Evolutionary conservation across 768 basidiomycete species (phyloP), one percentile per base, ranked within the genome.

Genomic region (Kondoa subrosea): DNA sequence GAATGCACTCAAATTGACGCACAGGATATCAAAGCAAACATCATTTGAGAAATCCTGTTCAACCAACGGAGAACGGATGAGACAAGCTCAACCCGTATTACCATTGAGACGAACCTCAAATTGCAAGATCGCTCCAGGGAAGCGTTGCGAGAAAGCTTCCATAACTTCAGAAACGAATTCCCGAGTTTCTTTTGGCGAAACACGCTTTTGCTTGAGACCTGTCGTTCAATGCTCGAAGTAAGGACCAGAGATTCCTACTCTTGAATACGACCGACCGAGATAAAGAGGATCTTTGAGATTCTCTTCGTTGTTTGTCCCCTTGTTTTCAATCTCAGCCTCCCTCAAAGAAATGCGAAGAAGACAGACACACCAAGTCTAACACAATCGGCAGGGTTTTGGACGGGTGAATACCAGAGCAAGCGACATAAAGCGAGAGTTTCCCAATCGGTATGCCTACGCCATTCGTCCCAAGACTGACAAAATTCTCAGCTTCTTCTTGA

Each of bases 91-190:
- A 50, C 8, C 21, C 12, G 12, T 8, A 50, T 21, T 50, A 50
- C 21, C 40, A 50, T 50, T 21, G 40, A 50, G 40, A 50, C 64
- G 57, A 67, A 63, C 69, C 57, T 71, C 88, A 71, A 89, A 91
- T 77, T 92, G 91, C 69, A 92, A 81, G 75, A 92, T 81, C 63
- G 89, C 81, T 72, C 87, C 85, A 0, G 90, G 91, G 81, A 86
- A 91, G 14, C 82, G 80, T 56, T 75, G 75, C 21, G 81, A 78
- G 81, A 92, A 88, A 76, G 88, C 89, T 56, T 80, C 75, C 88
- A 95, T 90, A 78, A 95, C 91, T 76, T 89, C 87, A 74, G 91
- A 89, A 86, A 95, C 88, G 77, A 93, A 91, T 59, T 81, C 86
- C 25, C 82, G 81, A 25, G 64, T 32, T 80, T 84, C 84, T 25